These are phyloP conservation scores for Podosphaera leucotricha DNA, from an alignment of 2,329 filamentous ascomycete species.

Conservation along the genomic window DNA sequence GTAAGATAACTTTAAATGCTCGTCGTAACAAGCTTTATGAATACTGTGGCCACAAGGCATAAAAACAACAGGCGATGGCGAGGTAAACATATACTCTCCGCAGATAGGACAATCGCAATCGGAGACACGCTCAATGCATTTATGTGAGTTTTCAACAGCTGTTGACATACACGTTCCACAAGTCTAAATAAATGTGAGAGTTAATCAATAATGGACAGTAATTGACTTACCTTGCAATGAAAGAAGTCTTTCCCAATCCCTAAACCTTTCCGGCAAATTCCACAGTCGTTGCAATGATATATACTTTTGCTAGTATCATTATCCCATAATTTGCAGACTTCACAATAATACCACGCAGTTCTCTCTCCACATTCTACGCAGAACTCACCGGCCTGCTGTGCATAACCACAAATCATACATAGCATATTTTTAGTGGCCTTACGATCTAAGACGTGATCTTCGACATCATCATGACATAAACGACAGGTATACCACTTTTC, in stretches of 20 bases:
- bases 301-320: conserved; percentile 77
- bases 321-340: conserved; percentile 91
- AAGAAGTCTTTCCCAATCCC: conserved; percentile 93
- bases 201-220: neutral
- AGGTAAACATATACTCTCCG: conserved; percentile 89
- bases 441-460: conserved; percentile 58
- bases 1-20: conserved; percentile 76
- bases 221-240: conserved; percentile 63
- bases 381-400: conserved; percentile 57
- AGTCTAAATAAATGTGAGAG: conserved; percentile 28
- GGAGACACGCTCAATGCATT: conserved; percentile 81
- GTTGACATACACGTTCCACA: conserved; percentile 92
- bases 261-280: conserved; percentile 76
- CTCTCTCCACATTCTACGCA: conserved; percentile 56
- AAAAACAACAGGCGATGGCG: conserved; percentile 67
- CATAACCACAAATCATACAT: conserved; percentile 79
- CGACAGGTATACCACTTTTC: conserved; percentile 85
- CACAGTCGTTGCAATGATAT: conserved; percentile 90
- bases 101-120: conserved; percentile 96
- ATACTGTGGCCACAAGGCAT: conserved; percentile 94
- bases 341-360: conserved; percentile 77
- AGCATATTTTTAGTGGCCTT: conserved; percentile 85
- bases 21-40: conserved; percentile 68
- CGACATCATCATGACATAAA: conserved; percentile 70
- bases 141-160: conserved; percentile 60